These are phyloP conservation scores for Colletotrichum simmondsii DNA, from an alignment of 2,329 filamentous ascomycete genomes.

Conservation along the genomic window DNA sequence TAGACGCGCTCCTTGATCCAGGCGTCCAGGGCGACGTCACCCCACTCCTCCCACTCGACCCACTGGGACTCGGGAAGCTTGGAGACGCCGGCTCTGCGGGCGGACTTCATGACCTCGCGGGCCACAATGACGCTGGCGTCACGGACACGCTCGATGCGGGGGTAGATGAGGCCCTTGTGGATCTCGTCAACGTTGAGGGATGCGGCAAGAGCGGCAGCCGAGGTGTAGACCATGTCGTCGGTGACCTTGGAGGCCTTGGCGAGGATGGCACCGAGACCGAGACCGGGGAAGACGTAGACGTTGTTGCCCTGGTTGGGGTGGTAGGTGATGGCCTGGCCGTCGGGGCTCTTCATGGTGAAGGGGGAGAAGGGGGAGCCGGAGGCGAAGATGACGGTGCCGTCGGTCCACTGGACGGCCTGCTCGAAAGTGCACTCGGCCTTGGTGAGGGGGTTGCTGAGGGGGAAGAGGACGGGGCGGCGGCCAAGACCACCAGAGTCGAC, in stretches of 20 bases:
- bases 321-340: slow-evolving; percentile 72
- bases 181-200: slow-evolving; percentile 85
- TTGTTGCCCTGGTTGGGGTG: slow-evolving; percentile 87
- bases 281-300: slow-evolving; percentile 95
- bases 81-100: slow-evolving; percentile 83
- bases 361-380: slow-evolving; percentile 92
- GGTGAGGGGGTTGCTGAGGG: slow-evolving; percentile 93
- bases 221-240: slow-evolving; percentile 96
- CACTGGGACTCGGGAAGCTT: slow-evolving; percentile 75
- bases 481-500: slow-evolving; percentile 74
- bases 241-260: slow-evolving; percentile 88
- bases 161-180: slow-evolving; percentile 88
- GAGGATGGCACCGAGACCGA: slow-evolving; percentile 92
- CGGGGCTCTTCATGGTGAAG: slow-evolving; percentile 70
- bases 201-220: slow-evolving; percentile 82
- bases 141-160: slow-evolving; percentile 88
- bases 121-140: slow-evolving; percentile 90
- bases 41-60: slow-evolving; percentile 79
- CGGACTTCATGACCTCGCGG: slow-evolving; percentile 92
- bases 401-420: slow-evolving; percentile 89
- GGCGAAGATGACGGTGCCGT: slow-evolving; percentile 92
- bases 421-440: slow-evolving; percentile 99
- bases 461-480: slow-evolving; percentile 91
- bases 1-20: slow-evolving; percentile 72
- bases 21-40: slow-evolving; percentile 68